Conservation (phyloP, 2,329 filamentous ascomycete genomes). For the Exophiala alcalophila region DNA sequence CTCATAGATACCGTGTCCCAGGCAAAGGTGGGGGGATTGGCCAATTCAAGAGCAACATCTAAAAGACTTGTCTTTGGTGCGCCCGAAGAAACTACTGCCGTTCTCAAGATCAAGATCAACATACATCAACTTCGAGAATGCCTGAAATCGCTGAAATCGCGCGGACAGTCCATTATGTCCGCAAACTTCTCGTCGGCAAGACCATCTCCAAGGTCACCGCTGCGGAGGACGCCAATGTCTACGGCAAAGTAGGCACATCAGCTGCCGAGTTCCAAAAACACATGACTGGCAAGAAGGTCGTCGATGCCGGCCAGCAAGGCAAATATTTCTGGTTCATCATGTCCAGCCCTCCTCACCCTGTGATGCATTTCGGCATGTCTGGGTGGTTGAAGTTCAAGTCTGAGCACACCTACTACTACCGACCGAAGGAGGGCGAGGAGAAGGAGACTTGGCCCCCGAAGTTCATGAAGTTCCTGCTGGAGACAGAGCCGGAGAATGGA, state of each 20-base stretch:
- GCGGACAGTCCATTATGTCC: slow-evolving; percentile 80
- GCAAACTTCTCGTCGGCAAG: slow-evolving; percentile 78
- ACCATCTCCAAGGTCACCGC: slow-evolving; percentile 68
- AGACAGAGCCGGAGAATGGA: slow-evolving; percentile 54
- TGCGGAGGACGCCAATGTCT: slow-evolving; percentile 78
- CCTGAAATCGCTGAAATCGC: slow-evolving; percentile 63
- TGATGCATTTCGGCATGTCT: slow-evolving; percentile 79
- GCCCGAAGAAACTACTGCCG: too few species aligned
- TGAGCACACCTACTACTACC: slow-evolving; percentile 76
- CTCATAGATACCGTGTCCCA: too few species aligned
- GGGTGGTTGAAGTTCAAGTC: slow-evolving; percentile 87
- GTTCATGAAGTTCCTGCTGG: slow-evolving; percentile 81
- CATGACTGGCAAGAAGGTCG: slow-evolving; percentile 69
- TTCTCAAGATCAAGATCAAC: not conserved
- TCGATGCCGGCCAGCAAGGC: slow-evolving; percentile 75
- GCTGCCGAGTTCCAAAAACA: slow-evolving; percentile 70
- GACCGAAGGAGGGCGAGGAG: slow-evolving; percentile 54
- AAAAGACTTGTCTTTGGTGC: too few species aligned
- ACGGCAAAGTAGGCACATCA: slow-evolving; percentile 83
- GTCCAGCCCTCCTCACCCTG: slow-evolving; percentile 72
- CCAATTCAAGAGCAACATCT: slow-evolving; percentile 1
- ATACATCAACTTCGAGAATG: slow-evolving; percentile 38
- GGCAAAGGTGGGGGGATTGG: not conserved
- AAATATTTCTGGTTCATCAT: slow-evolving; percentile 96
- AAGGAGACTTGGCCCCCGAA: slow-evolving; percentile 77